Evolutionary conservation across 2,329 filamentous ascomycete species (phyloP), one percentile per base, ranked within the genome.

Genomic region (Aspergillaceae sp.): DNA sequence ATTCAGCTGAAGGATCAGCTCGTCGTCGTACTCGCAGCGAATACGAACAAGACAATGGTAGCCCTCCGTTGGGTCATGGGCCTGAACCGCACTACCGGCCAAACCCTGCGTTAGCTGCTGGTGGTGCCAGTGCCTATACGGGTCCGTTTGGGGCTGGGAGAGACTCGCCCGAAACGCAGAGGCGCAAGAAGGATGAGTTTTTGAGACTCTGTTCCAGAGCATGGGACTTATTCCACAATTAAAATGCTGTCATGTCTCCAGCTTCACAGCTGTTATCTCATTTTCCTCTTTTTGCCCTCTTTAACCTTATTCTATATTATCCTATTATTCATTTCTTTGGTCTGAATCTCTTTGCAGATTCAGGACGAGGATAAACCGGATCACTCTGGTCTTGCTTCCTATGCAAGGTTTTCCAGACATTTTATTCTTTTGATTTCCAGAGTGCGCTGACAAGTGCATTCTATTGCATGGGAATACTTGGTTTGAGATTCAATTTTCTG

Each of bases 201-300:
- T 73, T 98, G 53, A 75, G 79, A 46, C 72, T 97, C 42, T 96
- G 91, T 64, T 82, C 87, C 56, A 77, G 87, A 60, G 92, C 92
- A 6, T 98, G 92, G 92, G 92, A 98, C 71, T 70, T 98, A 29
- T 95, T 97, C 69, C 92, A 97, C 73, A 95, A 89, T 51, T 96
- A 71, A 79, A 45, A 7, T 6, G 10, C 35, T 6, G 11, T n/a
- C 19, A 26, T 19, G 19, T 19, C 19, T 19, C 19, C 19, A 19
- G 19, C 19, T 19, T 19, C 19, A 19, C 19, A 19, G 19, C 19
- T 19, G 19, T 19, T 19, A 19, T 19, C 19, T 19, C 19, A 19
- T 19, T 19, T 19, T 19, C 2, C 19, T 19, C 19, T 1, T 19
- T 19, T 19, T 19, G 19, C 19, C 19, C 19, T 19, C 19, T 19